Percentiles rank a stretch among this genome's conserved stretches.
Evolutionary conservation across 2,329 filamentous ascomycete species (phyloP).

Genomic region (Fusarium piperis): DNA sequence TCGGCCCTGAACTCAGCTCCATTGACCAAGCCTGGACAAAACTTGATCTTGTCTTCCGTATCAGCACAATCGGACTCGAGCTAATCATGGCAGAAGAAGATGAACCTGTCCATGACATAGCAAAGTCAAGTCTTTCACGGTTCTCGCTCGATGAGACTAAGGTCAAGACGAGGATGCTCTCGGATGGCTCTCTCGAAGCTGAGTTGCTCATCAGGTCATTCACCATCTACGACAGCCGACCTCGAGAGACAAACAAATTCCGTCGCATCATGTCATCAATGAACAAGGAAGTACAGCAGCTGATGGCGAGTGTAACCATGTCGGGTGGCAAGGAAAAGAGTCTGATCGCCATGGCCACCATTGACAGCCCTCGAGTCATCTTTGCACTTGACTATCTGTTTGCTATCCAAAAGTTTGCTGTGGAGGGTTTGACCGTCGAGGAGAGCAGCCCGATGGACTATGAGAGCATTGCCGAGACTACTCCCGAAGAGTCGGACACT

Average conservation of each 20-base stretch:
- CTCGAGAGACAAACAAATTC: constrained; percentile 91
- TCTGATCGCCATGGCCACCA: constrained; percentile 89
- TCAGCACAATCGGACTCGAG: constrained; percentile 88
- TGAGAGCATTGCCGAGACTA: constrained; percentile 62
- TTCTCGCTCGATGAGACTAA: constrained; percentile 95
- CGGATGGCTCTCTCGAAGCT: constrained; percentile 89
- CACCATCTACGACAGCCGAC: constrained; percentile 92
- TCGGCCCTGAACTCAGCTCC: constrained; percentile 76
- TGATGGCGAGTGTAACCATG: constrained; percentile 97
- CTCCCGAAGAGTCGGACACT: constrained; percentile 66
- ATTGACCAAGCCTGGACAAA: constrained; percentile 85
- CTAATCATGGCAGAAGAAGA: constrained; percentile 80
- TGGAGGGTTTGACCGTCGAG: constrained; percentile 72
- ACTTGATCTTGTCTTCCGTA: constrained; percentile 89
- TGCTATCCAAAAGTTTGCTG: constrained; percentile 84
- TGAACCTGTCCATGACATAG: constrained; percentile 80
- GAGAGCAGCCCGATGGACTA: constrained; percentile 63
- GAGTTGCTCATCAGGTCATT: constrained; percentile 95
- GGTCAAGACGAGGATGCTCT: constrained; percentile 91
- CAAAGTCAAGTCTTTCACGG: constrained; percentile 85
- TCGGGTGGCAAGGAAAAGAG: constrained; percentile 83
- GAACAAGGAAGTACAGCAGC: constrained; percentile 94
- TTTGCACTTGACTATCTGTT: constrained; percentile 97
- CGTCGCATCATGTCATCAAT: constrained; percentile 97
- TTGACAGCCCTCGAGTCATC: constrained; percentile 94